Evolutionary conservation across 441 rosid species (phyloP).

Genomic region (Rhodomyrtus psidioides): DNA sequence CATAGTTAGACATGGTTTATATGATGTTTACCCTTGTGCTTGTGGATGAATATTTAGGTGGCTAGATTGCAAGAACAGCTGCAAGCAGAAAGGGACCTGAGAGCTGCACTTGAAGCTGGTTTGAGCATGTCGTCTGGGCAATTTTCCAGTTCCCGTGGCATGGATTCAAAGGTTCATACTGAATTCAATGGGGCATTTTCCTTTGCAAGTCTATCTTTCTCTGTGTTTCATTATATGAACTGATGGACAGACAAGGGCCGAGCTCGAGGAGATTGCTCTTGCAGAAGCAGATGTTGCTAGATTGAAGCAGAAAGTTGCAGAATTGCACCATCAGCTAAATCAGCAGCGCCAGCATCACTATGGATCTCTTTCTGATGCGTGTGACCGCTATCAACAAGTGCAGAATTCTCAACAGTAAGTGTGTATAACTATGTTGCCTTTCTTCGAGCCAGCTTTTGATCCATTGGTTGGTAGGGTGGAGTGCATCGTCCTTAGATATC

Average conservation of each 20-base stretch:
- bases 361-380: conserved; percentile 72
- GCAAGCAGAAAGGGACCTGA: conserved; percentile 98
- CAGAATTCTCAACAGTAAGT: conserved; percentile 89
- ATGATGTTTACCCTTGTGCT: neutral
- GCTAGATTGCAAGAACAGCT: conserved; percentile 93
- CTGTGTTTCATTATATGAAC: conserved; percentile 18
- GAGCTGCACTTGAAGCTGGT: conserved; percentile 97
- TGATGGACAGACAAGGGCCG: conserved; percentile 84
- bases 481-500: neutral
- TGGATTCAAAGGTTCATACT: conserved; percentile 80
- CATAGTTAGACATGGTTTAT: neutral
- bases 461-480: neutral
- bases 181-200: conserved; percentile 1
- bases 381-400: conserved; percentile 66
- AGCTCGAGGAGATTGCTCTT: conserved; percentile 99
- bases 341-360: conserved; percentile 89
- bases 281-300: conserved; percentile 99
- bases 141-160: conserved; percentile 71
- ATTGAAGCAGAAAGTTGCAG: conserved; percentile 96
- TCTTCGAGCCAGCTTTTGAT: neutral
- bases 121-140: conserved; percentile 97
- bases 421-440: neutral
- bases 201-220: neutral
- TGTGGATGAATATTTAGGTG: conserved; percentile 7
- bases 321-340: conserved; percentile 95